These are phyloP conservation scores for Neoboletus brunneissimus DNA, from an alignment of 768 basidiomycete genomes.

Conservation along the genomic window DNA sequence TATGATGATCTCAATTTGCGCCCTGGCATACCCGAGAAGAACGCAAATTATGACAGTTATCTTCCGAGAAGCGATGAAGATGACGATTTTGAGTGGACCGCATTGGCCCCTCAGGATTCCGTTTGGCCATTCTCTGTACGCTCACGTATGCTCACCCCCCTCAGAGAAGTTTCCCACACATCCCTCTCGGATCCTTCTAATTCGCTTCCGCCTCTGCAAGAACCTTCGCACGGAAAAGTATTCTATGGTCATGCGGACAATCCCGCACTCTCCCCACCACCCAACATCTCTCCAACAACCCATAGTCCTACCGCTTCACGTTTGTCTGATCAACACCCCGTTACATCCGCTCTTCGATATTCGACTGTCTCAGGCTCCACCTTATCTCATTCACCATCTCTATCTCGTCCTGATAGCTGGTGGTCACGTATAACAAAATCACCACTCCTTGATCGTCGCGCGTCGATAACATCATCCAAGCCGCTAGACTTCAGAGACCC, in stretches of 20 bases:
- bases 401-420: constrained; percentile 72
- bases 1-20: constrained; percentile 14
- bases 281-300: constrained; percentile 15
- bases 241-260: constrained; percentile 29
- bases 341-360: constrained; percentile 31
- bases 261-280: constrained; percentile 15
- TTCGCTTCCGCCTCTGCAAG: constrained; percentile 25
- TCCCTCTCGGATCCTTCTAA: constrained; percentile 19
- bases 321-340: constrained; percentile 27
- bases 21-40: constrained; percentile 13
- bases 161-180: constrained; percentile 31
- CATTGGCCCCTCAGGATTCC: constrained; percentile 10
- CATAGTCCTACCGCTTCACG: constrained; percentile 24
- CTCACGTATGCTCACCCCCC: constrained; percentile 32
- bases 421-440: constrained; percentile 73
- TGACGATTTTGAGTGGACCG: constrained; percentile 14
- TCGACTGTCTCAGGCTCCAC: constrained; percentile 45
- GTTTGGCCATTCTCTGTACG: constrained; percentile 19
- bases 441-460: constrained; percentile 57
- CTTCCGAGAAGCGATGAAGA: constrained; percentile 10
- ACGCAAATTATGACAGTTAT: constrained; percentile 18
- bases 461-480: constrained; percentile 39
- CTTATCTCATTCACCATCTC: constrained; percentile 41
- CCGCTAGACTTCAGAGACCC: constrained; percentile 72
- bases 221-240: constrained; percentile 24